Evolutionary conservation across 352 stramenopile species (phyloP).

Genomic region (Aphanomyces stellatus): DNA sequence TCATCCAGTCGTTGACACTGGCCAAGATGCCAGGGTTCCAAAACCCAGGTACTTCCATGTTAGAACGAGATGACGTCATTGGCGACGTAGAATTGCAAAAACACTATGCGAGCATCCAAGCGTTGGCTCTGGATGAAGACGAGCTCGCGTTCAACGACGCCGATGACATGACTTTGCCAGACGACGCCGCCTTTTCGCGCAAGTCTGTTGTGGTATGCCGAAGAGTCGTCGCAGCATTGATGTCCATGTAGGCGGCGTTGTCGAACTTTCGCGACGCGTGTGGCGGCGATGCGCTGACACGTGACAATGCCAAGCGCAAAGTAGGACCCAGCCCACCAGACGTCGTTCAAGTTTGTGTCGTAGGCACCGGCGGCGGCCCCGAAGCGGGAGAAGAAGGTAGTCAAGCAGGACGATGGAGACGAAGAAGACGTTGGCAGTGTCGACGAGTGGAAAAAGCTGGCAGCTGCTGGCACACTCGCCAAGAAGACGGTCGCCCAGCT

Average conservation of each 20-base stretch:
- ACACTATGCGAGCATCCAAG: conserved; percentile 72
- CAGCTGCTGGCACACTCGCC: conserved; percentile 39
- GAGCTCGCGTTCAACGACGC: conserved; percentile 65
- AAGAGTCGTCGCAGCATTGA: not conserved
- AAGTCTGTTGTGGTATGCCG: conserved; percentile 48
- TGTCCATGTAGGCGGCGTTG: conserved; percentile 33
- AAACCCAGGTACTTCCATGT: conserved; percentile 45
- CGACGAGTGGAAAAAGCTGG: conserved; percentile 34
- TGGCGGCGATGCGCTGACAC: conserved; percentile 42
- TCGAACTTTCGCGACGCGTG: conserved; percentile 35
- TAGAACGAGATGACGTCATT: not conserved
- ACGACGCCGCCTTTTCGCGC: conserved; percentile 56
- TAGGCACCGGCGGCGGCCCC: conserved; percentile 13
- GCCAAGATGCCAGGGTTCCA: conserved; percentile 67
- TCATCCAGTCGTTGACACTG: conserved; percentile 68
- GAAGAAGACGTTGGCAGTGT: conserved; percentile 21
- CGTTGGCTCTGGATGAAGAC: conserved; percentile 62
- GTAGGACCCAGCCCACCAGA: conserved; percentile 16
- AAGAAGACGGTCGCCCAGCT: conserved; percentile 69
- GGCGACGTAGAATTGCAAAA: conserved; percentile 63
- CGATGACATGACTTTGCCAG: conserved; percentile 66
- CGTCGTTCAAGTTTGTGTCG: not conserved
- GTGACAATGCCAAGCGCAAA: conserved; percentile 44
- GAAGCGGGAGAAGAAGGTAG: conserved; percentile 32
- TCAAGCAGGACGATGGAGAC: conserved; percentile 17